Base-by-base conservation (phyloP, 495 filamentous ascomycete species). In the Neurospora sp. region DNA sequence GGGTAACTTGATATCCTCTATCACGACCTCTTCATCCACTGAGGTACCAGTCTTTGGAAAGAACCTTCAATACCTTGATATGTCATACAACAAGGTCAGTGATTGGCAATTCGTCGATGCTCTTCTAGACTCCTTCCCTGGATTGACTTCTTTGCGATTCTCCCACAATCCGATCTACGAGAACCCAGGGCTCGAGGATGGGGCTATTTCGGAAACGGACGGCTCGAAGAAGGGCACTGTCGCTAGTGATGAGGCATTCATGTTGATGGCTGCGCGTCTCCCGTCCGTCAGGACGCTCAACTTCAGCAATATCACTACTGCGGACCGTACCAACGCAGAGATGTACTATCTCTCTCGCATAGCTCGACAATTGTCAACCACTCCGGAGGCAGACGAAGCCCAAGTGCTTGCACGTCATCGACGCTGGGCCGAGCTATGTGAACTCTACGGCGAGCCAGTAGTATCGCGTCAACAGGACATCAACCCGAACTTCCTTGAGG, bases 281-380 rank as follows among this genome's bases (percentile, higher is more conserved):
- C 83, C 88, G 3, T 80, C 80, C 8, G 86, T 96, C 14, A 86
- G 87, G 40, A 83, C 81, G 0, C 87, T 99, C 16, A 98, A 99
- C 80, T 96, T 91, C 80, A 91, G 89, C 76, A 84, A 82, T 4
- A 91, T 99, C 74, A 88, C 89, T 0, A 72, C 79, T 1, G 86
- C 89, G 53, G 94, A 98, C 74, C 89, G 96, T 22, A 84, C 86
- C 65, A 94, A 98, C 76, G 93, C 92, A 14, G 96, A 99, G 71
- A 90, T 94, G 77, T 99, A 94, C 81, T 99, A 98, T 78, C 88
- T 98, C 12, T 90, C 89, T 7, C 87, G 89, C 39, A 94, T 98
- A 70, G 92, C 86, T 20, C 89, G 89, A 69, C 91, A 92, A 76
- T 83, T 97, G 22, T 89, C 91, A 17, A 84, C 84, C 10, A 86